Evolutionary conservation across 2,329 filamentous ascomycete genomes (phyloP), one percentile per base, ranked within the genome.

Genomic region (Fusarium staphyleae): DNA sequence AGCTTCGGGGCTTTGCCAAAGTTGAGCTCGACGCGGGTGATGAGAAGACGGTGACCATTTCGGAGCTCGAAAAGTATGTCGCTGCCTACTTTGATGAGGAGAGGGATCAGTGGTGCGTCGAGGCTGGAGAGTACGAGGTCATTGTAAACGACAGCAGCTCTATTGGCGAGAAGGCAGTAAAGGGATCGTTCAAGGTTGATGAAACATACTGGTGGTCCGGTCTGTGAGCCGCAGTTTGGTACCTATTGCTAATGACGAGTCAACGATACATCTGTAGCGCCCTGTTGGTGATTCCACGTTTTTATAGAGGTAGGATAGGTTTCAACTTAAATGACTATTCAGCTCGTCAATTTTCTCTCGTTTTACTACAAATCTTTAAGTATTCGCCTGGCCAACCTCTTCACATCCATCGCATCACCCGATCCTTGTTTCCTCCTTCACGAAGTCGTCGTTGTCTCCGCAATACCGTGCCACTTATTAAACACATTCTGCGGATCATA

Each of bases 41-140:
- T 73, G 79, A 74, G 36, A 80, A 83, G 73, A 75, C 63, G 6
- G 83, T 86, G 2, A 75, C 78, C n/a, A 76, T 92, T 7, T 73
- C 75, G 4, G 72, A 86, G 41, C 68, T 82, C 55, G 82, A 82
- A 66, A 90, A 88, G 73, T 86, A 89, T 48, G 85, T 84, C 0
- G 81, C 84, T 0, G 83, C 84, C 47, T 91, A 87, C 74, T 91
- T 86, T 78, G 87, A 90, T 62, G 88, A 91, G 74, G 80, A 82
- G 57, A 76, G 83, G 11, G 77, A 81, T 48, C 77, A 84, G 65
- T 92, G 87, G 87, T 80, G 83, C 15, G 81, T 81, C 2, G 87
- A 90, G 74, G 79, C 80, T 67, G 89, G 87, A 24, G 75, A 76
- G 40, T 91, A 90, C 68, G 80, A 81, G 50, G 78, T 90, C 13